phyloP scores from a whole-genome alignment of 805 yeast genomes.

The Hanseniaspora singularis region DNA sequence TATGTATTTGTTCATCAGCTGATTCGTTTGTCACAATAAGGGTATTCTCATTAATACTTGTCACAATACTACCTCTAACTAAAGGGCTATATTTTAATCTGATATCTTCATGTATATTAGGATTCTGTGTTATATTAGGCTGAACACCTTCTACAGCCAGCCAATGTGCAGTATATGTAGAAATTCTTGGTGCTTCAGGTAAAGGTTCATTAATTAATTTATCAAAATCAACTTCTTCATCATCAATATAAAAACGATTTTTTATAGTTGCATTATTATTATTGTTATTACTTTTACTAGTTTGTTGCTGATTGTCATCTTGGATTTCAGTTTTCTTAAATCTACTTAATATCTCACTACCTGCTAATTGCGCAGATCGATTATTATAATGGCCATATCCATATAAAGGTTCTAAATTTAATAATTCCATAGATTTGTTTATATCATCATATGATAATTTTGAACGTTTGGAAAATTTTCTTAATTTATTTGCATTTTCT shows the following conservation, averaged over 20 bases:
- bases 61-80: constrained; percentile 69
- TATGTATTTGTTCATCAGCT: neutral
- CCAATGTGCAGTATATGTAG: constrained; percentile 94
- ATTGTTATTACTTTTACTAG: constrained; percentile 24
- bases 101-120: constrained; percentile 56
- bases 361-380: constrained; percentile 2
- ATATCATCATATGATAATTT: constrained; percentile 72
- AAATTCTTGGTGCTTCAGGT: constrained; percentile 87
- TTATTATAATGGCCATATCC: constrained; percentile 46
- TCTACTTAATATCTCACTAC: constrained; percentile 13
- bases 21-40: constrained; percentile 19
- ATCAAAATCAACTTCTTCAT: constrained; percentile 86
- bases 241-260: constrained; percentile 82
- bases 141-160: constrained; percentile 97
- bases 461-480: constrained; percentile 84
- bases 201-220: constrained; percentile 83
- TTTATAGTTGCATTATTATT: constrained; percentile 25
- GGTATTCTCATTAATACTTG: constrained; percentile 43
- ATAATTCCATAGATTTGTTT: constrained; percentile 63
- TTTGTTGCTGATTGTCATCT: neutral
- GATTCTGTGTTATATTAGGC: constrained; percentile 95
- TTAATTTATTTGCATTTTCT: constrained; percentile 91
- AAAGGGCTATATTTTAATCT: constrained; percentile 57
- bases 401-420: constrained; percentile 88
- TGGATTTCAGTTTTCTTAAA: constrained; percentile 1